Conservation (phyloP, 2,329 filamentous ascomycete species). For the Colletotrichum phormii region DNA sequence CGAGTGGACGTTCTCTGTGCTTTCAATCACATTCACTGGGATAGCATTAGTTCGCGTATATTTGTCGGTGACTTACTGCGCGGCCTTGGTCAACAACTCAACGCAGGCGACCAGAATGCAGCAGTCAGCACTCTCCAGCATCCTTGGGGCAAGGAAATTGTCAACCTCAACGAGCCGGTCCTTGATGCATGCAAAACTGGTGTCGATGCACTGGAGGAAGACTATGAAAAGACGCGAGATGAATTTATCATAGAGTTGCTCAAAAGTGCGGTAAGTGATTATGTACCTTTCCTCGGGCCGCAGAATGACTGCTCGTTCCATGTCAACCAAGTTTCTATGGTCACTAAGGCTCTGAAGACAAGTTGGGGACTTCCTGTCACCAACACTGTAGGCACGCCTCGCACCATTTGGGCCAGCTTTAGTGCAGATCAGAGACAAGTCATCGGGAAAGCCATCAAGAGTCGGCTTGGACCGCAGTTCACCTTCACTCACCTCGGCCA, state of each 20-base stretch:
- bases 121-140: neutral
- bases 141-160: neutral
- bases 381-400: neutral
- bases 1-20: neutral
- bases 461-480: neutral
- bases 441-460: neutral
- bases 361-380: neutral
- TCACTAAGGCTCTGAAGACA: neutral
- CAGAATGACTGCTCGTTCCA: neutral
- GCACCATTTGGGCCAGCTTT: neutral
- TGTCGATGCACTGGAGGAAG: neutral
- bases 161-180: neutral
- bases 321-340: neutral
- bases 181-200: neutral
- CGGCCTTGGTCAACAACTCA: neutral
- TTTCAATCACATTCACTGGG: neutral
- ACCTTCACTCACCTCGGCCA: constrained; percentile 2
- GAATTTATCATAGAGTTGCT: neutral
- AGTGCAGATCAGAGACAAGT: neutral
- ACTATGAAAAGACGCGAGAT: neutral
- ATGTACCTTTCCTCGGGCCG: no score
- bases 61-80: neutral
- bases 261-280: neutral
- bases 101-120: no score
- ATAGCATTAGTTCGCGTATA: neutral